Evolutionary conservation across 441 rosid species (phyloP).

Genomic region (Adansonia rubrostipa): DNA sequence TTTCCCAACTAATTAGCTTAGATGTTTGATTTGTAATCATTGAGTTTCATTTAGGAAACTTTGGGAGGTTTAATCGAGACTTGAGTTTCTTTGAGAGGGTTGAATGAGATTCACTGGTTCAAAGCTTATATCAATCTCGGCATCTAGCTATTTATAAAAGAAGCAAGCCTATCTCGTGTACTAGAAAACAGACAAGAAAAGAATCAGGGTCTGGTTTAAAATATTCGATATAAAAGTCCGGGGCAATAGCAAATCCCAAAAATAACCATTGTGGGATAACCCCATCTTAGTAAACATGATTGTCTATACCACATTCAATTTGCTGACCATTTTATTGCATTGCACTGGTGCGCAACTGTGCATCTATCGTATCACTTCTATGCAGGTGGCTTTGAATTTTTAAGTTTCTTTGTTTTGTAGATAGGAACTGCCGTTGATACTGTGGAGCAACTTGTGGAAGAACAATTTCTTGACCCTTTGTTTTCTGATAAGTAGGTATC

Average conservation of each 20-base stretch:
- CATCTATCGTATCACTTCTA: conserved; percentile 6
- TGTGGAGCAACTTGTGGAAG: conserved; percentile 76
- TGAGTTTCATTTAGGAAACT: conserved; percentile 1
- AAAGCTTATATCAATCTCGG: background rate
- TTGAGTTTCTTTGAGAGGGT: conserved; percentile 1
- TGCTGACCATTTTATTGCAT: background rate
- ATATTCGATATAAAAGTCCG: background rate
- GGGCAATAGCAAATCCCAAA: background rate
- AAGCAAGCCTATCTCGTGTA: background rate
- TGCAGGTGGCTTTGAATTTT: background rate
- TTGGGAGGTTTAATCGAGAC: background rate
- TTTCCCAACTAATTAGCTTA: background rate
- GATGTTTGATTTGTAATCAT: background rate
- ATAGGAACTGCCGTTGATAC: conserved; percentile 67
- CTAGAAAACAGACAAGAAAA: conserved; percentile 1
- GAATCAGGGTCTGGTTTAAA: background rate
- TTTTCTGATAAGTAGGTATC: conserved; percentile 63
- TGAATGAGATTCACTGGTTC: background rate
- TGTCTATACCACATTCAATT: background rate
- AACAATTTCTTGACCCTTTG: conserved; percentile 68
- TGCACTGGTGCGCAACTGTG: background rate
- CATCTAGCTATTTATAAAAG: background rate
- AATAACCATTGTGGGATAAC: background rate
- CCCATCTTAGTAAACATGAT: background rate
- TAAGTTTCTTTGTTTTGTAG: conserved; percentile 38